Evolutionary conservation across 495 filamentous ascomycete species (phyloP).

Genomic region (Acidiella bohemica): DNA sequence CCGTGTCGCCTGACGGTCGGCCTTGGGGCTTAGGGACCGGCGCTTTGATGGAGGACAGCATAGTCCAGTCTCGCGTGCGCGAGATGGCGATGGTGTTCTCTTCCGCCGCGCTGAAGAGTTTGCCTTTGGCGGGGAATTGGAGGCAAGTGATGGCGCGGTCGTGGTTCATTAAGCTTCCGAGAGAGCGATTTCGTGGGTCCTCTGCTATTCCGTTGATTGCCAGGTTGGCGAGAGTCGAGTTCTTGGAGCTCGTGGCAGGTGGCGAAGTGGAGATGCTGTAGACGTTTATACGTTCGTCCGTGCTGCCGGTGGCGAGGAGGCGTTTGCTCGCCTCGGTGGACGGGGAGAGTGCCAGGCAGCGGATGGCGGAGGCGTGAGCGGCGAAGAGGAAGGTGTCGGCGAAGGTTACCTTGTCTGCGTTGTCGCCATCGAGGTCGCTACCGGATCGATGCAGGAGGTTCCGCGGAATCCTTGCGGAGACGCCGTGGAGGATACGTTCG

Average conservation of each 20-base stretch:
- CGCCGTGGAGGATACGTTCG: conserved; percentile 82
- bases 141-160: conserved; percentile 62
- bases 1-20: conserved; percentile 81
- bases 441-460: conserved; percentile 2
- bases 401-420: conserved; percentile 42
- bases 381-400: conserved; percentile 92
- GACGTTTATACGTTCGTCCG: conserved; percentile 88
- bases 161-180: conserved; percentile 81
- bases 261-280: conserved; percentile 73
- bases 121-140: conserved; percentile 70
- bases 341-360: conserved; percentile 78
- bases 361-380: conserved; percentile 79
- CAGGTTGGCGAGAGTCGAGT: conserved; percentile 15
- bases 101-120: conserved; percentile 70
- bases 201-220: conserved; percentile 55
- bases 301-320: conserved; percentile 75
- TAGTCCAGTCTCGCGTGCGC: conserved; percentile 74
- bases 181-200: conserved; percentile 73
- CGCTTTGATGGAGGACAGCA: conserved; percentile 80
- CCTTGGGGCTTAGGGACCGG: conserved; percentile 73
- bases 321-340: conserved; percentile 54
- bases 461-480: conserved; percentile 55
- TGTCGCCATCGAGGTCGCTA: not conserved
- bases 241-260: conserved; percentile 27
- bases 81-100: conserved; percentile 82